phyloP scores from a whole-genome alignment of 164 flowering plant genomes.

The Chimonanthus salicifolius region DNA sequence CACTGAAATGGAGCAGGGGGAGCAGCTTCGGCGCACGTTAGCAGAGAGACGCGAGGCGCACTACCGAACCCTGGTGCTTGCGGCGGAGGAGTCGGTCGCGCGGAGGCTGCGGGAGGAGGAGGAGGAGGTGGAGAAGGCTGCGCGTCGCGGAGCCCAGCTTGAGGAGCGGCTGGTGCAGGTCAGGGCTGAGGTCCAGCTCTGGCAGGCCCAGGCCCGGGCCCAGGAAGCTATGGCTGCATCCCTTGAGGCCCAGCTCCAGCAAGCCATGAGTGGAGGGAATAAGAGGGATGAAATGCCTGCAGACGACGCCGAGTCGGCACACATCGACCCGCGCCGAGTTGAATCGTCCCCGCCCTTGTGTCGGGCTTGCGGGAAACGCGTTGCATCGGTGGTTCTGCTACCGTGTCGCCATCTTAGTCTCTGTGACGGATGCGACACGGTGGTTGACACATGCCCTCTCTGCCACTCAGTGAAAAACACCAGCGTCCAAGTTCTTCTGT shows the following conservation, averaged over 20 bases:
- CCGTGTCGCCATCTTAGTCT: slow-evolving; percentile 74
- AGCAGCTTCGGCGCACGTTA: slow-evolving; percentile 60
- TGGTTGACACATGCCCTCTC: slow-evolving; percentile 60
- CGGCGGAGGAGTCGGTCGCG: slow-evolving; percentile 54
- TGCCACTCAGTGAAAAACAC: slow-evolving; percentile 43
- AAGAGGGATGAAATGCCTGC: slow-evolving; percentile 23
- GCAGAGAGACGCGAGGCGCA: slow-evolving; percentile 64
- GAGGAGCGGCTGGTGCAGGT: slow-evolving; percentile 68
- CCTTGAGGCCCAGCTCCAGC: slow-evolving; percentile 65
- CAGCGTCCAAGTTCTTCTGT: slow-evolving; percentile 53
- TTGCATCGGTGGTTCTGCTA: slow-evolving; percentile 57
- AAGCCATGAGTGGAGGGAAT: slow-evolving; percentile 30
- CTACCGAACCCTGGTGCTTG: slow-evolving; percentile 53
- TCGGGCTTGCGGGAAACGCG: slow-evolving; percentile 43
- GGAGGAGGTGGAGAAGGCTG: slow-evolving; percentile 60
- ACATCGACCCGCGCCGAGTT: slow-evolving; percentile 56
- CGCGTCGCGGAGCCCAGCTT: slow-evolving; percentile 52
- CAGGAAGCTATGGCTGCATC: slow-evolving; percentile 65
- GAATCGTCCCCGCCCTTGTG: slow-evolving; percentile 21
- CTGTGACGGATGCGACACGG: slow-evolving; percentile 54
- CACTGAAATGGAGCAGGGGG: slow-evolving; percentile 35
- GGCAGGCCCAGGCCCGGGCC: slow-evolving; percentile 68
- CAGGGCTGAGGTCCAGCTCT: slow-evolving; percentile 59
- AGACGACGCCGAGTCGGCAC: slow-evolving; percentile 80
- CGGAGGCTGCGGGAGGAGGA: slow-evolving; percentile 51